Evolutionary conservation across 768 basidiomycete genomes (phyloP).

Genomic region (Tubosaeta sp.): DNA sequence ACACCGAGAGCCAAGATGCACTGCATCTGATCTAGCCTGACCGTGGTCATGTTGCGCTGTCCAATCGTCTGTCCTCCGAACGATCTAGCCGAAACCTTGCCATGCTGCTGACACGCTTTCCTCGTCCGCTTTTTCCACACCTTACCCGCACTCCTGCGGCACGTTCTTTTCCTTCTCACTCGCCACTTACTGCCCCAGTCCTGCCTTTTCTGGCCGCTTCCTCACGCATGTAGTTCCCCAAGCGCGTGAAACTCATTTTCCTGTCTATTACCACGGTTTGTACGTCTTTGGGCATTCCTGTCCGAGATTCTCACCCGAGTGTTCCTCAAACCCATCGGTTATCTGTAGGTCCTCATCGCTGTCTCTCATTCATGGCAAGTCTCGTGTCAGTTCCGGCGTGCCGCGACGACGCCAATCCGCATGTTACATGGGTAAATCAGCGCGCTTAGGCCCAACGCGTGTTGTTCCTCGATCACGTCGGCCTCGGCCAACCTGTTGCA

Average conservation of each 20-base stretch:
- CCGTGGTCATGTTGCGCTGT: slow-evolving; percentile 24
- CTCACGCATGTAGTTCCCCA: slow-evolving; percentile 28
- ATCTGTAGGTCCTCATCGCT: slow-evolving; percentile 18
- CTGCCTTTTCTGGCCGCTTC: slow-evolving; percentile 56
- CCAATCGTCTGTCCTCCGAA: slow-evolving; percentile 41
- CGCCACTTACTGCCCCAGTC: slow-evolving; percentile 49
- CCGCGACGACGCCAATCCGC: slow-evolving; percentile 30
- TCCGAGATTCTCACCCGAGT: slow-evolving; percentile 25
- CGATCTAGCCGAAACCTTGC: slow-evolving; percentile 40
- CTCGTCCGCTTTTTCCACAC: slow-evolving; percentile 36
- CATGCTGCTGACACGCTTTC: slow-evolving; percentile 64
- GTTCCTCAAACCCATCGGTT: slow-evolving; percentile 22
- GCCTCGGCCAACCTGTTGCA: slow-evolving; percentile 47
- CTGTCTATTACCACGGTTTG: slow-evolving; percentile 25
- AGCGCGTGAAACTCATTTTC: slow-evolving; percentile 27
- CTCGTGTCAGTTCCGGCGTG: slow-evolving; percentile 29
- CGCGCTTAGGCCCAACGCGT: slow-evolving; percentile 57
- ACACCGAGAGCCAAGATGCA: slow-evolving; percentile 25
- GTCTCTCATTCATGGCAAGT: slow-evolving; percentile 20
- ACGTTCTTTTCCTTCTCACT: slow-evolving; percentile 50
- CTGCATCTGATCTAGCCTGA: slow-evolving; percentile 24
- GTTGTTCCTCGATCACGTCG: slow-evolving; percentile 65
- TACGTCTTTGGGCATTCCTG: slow-evolving; percentile 30
- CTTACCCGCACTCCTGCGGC: slow-evolving; percentile 63
- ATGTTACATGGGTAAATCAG: slow-evolving; percentile 40